Evolutionary conservation across 495 filamentous ascomycete genomes (phyloP), one percentile per base, ranked within the genome.

Genomic region (Amniculicola lignicola): DNA sequence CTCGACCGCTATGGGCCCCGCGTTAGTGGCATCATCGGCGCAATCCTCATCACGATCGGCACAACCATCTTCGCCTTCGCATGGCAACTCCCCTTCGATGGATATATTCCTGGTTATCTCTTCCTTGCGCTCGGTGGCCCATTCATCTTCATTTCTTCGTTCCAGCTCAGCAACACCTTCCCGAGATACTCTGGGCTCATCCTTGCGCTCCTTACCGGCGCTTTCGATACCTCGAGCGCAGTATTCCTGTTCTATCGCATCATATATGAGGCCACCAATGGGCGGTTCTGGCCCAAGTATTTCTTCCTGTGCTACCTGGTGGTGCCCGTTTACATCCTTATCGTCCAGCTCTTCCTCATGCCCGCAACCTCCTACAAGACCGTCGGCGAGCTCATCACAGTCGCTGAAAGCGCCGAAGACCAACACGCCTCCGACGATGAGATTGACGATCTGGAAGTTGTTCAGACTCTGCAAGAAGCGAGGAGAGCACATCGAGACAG

Each of bases 111-210:
- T 9, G 88, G 87, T 12, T 96, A 95, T 66, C 74, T 93, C 6
- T 82, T 91, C 48, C 75, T 96, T 3, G 87, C 90, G 0, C 72
- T 96, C 10, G 91, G 89, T 22, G 90, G 90, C 0, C 89, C 90
- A 0, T 96, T 95, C 64, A 81, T 90, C 22, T 95, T 92, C 73
- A 95, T 95, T 53, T 82, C 87, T 12, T 89, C 84, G 2, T 95
- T 96, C 72, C 91, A 96, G 59, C 78, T 96, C n/a, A 90, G 86
- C 37, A 96, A 96, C 62, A 83, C 90, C 11, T 95, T 96, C 64
- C 90, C 90, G 1, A 75, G 76, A n/a, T 81, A 86, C 57, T 94
- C 89, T 1, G 90, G 90, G 2, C 70, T 94, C 14, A 91, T 96
- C 45, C 74, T 96, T 2, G 89, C 90, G 0, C 77, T 90, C 27